Evolutionary conservation across 2,329 filamentous ascomycete species (phyloP), one percentile per base, ranked within the genome.

Genomic region (Nemania bipapillata): DNA sequence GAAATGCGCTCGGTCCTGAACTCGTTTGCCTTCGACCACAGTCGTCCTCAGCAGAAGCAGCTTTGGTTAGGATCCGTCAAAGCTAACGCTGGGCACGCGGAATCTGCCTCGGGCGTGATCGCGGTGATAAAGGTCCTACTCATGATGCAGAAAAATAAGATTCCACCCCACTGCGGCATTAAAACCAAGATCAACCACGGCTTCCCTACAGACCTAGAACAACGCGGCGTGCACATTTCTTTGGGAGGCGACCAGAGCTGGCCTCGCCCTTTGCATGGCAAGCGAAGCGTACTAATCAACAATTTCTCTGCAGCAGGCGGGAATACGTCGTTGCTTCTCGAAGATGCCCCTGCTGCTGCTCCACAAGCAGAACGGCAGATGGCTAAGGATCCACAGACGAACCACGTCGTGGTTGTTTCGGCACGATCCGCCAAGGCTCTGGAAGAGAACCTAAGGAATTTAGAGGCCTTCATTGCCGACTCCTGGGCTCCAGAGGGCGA

Each of bases 1-100:
- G 90, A 92, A 76, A 89, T 90, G 83, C 83, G 83, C 1, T 88
- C 86, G 0, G 87, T 91, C 57, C 82, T 84, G 22, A 84, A 87
- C 37, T 82, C 86, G 2, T 91, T 90, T 71, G 88, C 87, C 30
- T 86, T 86, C 15, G 28, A n/a, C 5, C 26, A 20, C 26, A 32
- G 50, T 30, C 50, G 50, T 8, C 28, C 50, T 7, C 3, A 63
- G 30, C 17, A 59, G 28, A 74, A 83, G 30, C 78, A 83, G 0
- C 77, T 88, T 3, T 77, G 81, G 58, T 70, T 86, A 3, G 84
- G 84, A 0, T 78, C 83, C 2, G 80, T 80, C 1, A 86, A 86
- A 66, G 76, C 82, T 0, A 85, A 85, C 30, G 77, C 85, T 26
- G 83, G 84, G 0, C 84, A 86, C 65, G 76, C 80, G 58, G 80